Evolutionary conservation across 371 early-diverging fungal genomes (phyloP), one percentile per base, ranked within the genome.

Genomic region (Polyrhizophydium stewartii): DNA sequence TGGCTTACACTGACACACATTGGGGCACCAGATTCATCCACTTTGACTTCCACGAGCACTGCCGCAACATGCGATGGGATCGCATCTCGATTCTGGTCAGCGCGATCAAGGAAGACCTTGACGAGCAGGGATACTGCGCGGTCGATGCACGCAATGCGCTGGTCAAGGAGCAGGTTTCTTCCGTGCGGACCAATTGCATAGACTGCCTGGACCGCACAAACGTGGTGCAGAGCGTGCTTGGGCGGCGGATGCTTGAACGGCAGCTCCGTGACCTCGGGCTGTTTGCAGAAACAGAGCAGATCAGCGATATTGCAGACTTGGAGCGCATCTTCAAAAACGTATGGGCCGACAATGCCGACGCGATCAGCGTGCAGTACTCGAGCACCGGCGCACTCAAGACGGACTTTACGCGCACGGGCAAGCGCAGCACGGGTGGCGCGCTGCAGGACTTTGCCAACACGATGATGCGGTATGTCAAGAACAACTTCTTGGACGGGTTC

Each of bases 191-290:
- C 12, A 99, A 99, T 73, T 99, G 99, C 72, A 97, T 99, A 88
- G 99, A 99, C 78, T 99, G 98, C 66, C 78, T 99, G 53, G 99
- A 99, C 76, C 86, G 99, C 67, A 99, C 99, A 33, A 99, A 99
- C 66, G 96, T 99, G 7, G 94, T 97, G 1, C 99, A 99, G 70
- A 89, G 89, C 30, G 89, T 90, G 17, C 69, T 97, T 40, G 94
- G 93, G 21, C 85, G 90, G 19, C 75, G 74, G 61, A 41, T 69
- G 6, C 62, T 82, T 16, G 61, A 47, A 6, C 24, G 49, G 56
- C 75, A 75, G 64, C 50, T 81, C 55, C 24, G 24, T 10, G 65
- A 75, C 5, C 32, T 73, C 9, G 56, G 45, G n/a, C 60, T 70
- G 7, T 21, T 74, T 31, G 74, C 73, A 1, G 59, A 78, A 10